phyloP scores from a whole-genome alignment of 2,329 filamentous ascomycete genomes.

The Cryphonectria parasitica region DNA sequence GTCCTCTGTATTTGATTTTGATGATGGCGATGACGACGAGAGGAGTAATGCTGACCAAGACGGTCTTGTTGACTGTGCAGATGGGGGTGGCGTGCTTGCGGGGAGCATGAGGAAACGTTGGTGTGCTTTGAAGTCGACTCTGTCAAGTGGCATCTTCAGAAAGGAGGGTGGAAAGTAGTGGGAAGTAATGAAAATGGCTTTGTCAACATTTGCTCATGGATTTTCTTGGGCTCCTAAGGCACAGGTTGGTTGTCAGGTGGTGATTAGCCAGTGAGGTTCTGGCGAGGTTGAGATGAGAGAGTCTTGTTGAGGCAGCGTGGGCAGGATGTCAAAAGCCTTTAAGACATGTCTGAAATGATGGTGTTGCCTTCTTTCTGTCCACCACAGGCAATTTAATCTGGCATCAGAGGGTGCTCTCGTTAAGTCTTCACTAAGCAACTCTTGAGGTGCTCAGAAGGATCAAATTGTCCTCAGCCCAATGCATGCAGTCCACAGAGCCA shows the following conservation, averaged over 20 bases:
- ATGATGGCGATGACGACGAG: constrained; percentile 15
- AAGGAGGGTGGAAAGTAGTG: constrained; percentile 6
- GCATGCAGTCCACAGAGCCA: too few species aligned
- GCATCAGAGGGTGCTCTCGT: neutral
- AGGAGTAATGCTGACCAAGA: neutral
- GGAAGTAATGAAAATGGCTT: neutral
- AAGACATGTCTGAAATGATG: neutral
- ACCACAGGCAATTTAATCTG: neutral
- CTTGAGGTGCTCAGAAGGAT: too few species aligned
- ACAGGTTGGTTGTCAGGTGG: neutral
- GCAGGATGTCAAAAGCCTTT: neutral
- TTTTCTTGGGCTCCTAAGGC: neutral
- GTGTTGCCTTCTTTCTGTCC: too few species aligned
- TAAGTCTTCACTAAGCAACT: too few species aligned
- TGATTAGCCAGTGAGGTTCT: neutral
- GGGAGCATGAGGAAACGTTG: constrained; percentile 21
- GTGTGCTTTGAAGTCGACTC: constrained; percentile 20
- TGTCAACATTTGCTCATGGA: neutral
- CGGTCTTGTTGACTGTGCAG: constrained; percentile 14
- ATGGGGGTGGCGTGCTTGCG: constrained; percentile 14
- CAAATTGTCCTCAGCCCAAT: too few species aligned
- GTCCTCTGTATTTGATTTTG: constrained; percentile 17
- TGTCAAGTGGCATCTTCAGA: constrained; percentile 21
- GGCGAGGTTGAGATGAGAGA: neutral
- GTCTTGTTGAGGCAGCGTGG: neutral